Conservation (phyloP, 768 basidiomycete species). For the Suillus discolor region DNA sequence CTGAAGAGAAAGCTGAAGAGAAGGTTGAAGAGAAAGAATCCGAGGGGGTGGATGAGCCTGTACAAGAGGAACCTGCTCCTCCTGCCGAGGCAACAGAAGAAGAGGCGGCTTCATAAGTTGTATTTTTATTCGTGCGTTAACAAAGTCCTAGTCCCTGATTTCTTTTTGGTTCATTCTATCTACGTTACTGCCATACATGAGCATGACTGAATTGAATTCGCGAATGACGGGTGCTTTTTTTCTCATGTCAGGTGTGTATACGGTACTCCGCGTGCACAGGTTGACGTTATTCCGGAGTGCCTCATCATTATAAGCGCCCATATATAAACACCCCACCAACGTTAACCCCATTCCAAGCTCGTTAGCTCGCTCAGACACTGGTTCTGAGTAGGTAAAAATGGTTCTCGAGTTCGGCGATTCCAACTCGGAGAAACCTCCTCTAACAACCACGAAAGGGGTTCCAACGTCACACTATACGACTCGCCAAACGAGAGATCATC, state of each 20-base stretch:
- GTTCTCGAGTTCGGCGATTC: neutral
- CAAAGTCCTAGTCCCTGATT: neutral
- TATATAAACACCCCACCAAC: no score
- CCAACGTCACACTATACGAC: neutral
- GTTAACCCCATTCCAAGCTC: neutral
- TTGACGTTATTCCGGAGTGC: neutral
- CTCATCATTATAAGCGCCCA: neutral
- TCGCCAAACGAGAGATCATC: neutral
- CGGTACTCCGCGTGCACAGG: neutral
- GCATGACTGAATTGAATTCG: neutral
- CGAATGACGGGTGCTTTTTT: neutral
- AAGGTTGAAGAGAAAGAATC: slow-evolving; percentile 25
- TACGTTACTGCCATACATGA: neutral
- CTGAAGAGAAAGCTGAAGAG: slow-evolving; percentile 30
- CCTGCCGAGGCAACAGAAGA: slow-evolving; percentile 17
- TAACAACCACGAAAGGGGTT: neutral
- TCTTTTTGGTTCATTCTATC: neutral
- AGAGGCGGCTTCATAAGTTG: slow-evolving; percentile 7
- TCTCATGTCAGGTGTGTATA: slow-evolving; percentile 1
- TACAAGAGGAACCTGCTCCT: slow-evolving; percentile 19
- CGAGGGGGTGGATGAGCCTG: slow-evolving; percentile 23
- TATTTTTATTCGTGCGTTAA: neutral
- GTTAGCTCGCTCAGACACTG: neutral
- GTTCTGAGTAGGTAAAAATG: slow-evolving; percentile 3
- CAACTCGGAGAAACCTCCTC: neutral